Evolutionary conservation across 2,329 filamentous ascomycete genomes (phyloP).

Genomic region (Pezicula carpinea): DNA sequence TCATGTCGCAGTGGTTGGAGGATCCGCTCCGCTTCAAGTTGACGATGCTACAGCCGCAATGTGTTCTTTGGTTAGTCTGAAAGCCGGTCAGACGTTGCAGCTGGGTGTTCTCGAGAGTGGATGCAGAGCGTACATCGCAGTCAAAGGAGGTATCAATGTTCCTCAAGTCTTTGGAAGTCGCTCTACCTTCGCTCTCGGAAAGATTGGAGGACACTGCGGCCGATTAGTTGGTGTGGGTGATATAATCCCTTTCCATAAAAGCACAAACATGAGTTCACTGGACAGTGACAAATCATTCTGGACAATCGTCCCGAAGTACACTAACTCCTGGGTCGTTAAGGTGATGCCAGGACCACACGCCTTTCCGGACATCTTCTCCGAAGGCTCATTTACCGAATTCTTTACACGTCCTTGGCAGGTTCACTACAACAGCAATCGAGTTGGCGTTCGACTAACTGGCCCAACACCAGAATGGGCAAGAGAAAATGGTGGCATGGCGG

Average conservation of each 20-base stretch:
- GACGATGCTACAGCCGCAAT: neutral
- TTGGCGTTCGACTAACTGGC: constrained; percentile 54
- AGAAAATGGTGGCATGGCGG: constrained; percentile 54
- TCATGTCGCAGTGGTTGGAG: constrained; percentile 51
- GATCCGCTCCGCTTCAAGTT: constrained; percentile 33
- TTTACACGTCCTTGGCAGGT: constrained; percentile 53
- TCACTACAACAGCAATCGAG: constrained; percentile 54
- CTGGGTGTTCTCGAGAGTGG: constrained; percentile 47
- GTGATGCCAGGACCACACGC: constrained; percentile 19
- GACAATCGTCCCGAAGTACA: neutral
- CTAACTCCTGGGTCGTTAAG: neutral
- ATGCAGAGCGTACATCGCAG: constrained; percentile 52
- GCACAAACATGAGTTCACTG: neutral
- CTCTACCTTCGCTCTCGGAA: constrained; percentile 29
- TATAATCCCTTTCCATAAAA: constrained; percentile 21
- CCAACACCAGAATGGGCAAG: constrained; percentile 54
- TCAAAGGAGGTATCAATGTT: constrained; percentile 44
- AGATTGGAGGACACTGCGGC: constrained; percentile 31
- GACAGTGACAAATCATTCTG: neutral
- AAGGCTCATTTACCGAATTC: constrained; percentile 49
- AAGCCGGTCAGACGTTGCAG: constrained; percentile 45
- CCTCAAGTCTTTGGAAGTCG: constrained; percentile 31
- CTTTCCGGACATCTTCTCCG: constrained; percentile 22
- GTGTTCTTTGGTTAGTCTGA: constrained; percentile 35
- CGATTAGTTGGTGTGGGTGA: constrained; percentile 29